Conservation (phyloP, 805 yeast species). For the Lachancea meyersii region DNA sequence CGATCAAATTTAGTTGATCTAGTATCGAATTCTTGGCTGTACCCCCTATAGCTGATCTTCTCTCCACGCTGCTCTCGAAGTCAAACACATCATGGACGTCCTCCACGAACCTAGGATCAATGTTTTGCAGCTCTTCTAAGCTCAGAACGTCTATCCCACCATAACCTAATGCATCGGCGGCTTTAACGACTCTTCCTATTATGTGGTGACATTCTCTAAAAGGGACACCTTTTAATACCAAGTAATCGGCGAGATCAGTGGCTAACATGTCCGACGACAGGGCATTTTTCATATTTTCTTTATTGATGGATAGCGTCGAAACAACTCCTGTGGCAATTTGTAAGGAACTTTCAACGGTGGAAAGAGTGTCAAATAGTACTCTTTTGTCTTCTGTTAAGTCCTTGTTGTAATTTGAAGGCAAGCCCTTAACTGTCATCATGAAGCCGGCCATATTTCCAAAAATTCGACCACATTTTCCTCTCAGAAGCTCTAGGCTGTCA, state of each 20-base stretch:
- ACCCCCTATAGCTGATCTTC: too few species aligned
- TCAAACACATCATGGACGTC: too few species aligned
- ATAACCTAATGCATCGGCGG: too few species aligned
- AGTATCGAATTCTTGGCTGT: too few species aligned
- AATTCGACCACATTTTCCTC: constrained; percentile 97
- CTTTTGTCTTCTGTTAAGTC: constrained; percentile 99
- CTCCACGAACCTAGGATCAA: too few species aligned
- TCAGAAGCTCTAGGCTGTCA: constrained; percentile 85
- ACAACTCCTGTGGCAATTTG: constrained; percentile 94
- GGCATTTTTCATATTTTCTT: constrained; percentile 74
- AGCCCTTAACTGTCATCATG: constrained; percentile 92
- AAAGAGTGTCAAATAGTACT: constrained; percentile 84
- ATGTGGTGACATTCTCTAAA: constrained; percentile 99
- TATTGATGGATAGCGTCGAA: constrained; percentile 72
- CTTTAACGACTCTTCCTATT: too few species aligned
- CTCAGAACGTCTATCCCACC: too few species aligned
- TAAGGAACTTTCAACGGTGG: constrained; percentile 89
- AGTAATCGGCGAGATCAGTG: constrained; percentile 94
- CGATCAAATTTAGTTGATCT: too few species aligned
- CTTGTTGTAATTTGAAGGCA: constrained; percentile 95
- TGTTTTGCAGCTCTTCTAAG: too few species aligned
- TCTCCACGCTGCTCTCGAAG: too few species aligned
- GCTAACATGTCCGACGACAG: constrained; percentile 99
- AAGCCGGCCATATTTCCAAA: constrained; percentile 94
- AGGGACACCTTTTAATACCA: constrained; percentile 97